phyloP scores from a whole-genome alignment of 2,329 filamentous ascomycete species.

The Torrubiellomyces zombiae region DNA sequence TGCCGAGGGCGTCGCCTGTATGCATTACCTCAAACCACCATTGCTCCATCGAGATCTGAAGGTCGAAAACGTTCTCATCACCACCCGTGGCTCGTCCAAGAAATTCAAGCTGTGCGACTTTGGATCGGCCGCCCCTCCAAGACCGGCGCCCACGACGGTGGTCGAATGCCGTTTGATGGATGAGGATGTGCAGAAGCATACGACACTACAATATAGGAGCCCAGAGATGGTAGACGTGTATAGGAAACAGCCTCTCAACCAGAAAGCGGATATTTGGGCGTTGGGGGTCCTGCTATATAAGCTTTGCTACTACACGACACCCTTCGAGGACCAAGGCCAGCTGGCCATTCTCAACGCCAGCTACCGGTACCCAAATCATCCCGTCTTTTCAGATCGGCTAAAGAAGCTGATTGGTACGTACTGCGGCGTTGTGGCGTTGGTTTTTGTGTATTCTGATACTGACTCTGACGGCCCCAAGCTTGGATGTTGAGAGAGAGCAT shows the following conservation, averaged over 20 bases:
- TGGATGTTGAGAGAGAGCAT: constrained; percentile 84
- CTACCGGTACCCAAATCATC: constrained; percentile 80
- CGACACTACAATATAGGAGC: constrained; percentile 90
- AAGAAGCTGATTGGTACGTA: constrained; percentile 71
- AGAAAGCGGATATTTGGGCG: constrained; percentile 98
- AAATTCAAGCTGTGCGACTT: constrained; percentile 97
- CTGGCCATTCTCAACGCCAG: constrained; percentile 93
- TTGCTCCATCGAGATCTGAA: constrained; percentile 89
- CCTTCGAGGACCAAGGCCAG: constrained; percentile 94
- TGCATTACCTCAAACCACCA: constrained; percentile 95
- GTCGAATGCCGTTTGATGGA: constrained; percentile 84
- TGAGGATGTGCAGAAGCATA: constrained; percentile 93
- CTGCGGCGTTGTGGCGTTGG: too few species aligned
- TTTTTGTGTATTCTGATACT: too few species aligned
- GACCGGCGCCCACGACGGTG: constrained; percentile 70
- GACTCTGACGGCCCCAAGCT: constrained; percentile 41
- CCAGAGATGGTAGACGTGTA: constrained; percentile 99
- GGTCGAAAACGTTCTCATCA: constrained; percentile 94
- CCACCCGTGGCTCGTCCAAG: constrained; percentile 43
- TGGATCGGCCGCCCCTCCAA: constrained; percentile 73
- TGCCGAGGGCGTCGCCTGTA: constrained; percentile 89
- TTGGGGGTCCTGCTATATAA: constrained; percentile 92
- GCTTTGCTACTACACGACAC: constrained; percentile 96
- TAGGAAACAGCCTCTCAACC: constrained; percentile 86
- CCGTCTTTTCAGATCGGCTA: constrained; percentile 73